A percentile compares a stretch with the other conserved stretches of the same genome.
phyloP scores from a whole-genome alignment of 768 basidiomycete species.

The Floccularia luteovirens region DNA sequence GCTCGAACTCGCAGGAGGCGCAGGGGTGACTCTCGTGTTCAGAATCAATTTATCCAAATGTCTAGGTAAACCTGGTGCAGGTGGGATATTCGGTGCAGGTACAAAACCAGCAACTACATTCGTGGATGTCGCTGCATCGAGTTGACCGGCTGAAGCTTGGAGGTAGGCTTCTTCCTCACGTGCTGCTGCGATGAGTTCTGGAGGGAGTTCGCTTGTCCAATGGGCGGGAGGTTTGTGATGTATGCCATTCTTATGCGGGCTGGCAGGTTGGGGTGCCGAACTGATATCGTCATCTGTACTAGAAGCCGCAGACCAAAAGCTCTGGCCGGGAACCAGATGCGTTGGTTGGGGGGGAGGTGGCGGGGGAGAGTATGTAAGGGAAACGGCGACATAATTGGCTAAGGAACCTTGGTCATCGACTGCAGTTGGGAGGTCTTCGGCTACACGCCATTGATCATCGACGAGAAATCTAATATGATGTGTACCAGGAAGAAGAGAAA shows the following conservation, averaged over 20 bases:
- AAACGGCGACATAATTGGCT: slow-evolving; percentile 87
- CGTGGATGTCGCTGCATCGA: slow-evolving; percentile 11
- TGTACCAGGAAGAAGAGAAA: slow-evolving; percentile 73
- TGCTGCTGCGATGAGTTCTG: slow-evolving; percentile 72
- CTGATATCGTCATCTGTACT: background rate
- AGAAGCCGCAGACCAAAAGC: slow-evolving; percentile 33
- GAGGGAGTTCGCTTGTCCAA: slow-evolving; percentile 81
- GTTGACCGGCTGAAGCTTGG: slow-evolving; percentile 32
- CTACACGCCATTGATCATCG: slow-evolving; percentile 79
- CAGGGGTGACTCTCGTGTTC: slow-evolving; percentile 42
- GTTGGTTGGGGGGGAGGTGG: slow-evolving; percentile 12
- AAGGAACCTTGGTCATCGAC: slow-evolving; percentile 92
- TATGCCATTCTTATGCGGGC: slow-evolving; percentile 5
- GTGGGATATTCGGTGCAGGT: slow-evolving; percentile 75
- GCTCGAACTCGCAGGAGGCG: slow-evolving; percentile 17
- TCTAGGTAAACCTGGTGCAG: slow-evolving; percentile 81
- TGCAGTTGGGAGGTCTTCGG: slow-evolving; percentile 71
- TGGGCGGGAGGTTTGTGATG: slow-evolving; percentile 8
- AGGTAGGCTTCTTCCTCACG: slow-evolving; percentile 79
- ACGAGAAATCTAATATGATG: slow-evolving; percentile 95
- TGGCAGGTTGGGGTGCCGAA: slow-evolving; percentile 4
- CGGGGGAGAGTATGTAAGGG: slow-evolving; percentile 13
- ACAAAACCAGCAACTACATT: slow-evolving; percentile 28
- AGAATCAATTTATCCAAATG: slow-evolving; percentile 93
- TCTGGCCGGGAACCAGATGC: slow-evolving; percentile 27